phyloP scores from a whole-genome alignment of 2,329 filamentous ascomycete species.

The Aspergillus fischeri region DNA sequence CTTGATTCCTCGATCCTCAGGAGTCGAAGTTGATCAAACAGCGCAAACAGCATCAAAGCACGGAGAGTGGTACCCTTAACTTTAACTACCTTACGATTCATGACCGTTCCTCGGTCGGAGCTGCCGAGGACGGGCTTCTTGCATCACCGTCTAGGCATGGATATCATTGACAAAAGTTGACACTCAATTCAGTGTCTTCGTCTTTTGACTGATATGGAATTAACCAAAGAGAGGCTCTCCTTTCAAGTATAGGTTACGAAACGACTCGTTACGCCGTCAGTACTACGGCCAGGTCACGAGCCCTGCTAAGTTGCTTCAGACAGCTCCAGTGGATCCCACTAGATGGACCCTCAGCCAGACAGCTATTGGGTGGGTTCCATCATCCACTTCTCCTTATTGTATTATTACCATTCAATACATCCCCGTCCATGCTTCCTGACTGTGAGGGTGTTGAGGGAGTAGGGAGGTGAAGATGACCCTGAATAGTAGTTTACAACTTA shows the following conservation, averaged over 20 bases:
- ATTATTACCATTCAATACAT: no score
- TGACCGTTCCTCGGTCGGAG: constrained; percentile 12
- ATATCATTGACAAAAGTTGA: neutral
- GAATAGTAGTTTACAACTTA: no score
- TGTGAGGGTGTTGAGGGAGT: no score
- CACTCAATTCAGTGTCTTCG: no score
- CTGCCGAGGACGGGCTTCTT: constrained; percentile 3
- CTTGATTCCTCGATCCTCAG: neutral
- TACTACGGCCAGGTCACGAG: neutral
- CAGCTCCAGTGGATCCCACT: neutral
- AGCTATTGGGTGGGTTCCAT: neutral
- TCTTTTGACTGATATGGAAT: neutral
- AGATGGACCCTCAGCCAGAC: neutral
- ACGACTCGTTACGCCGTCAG: neutral
- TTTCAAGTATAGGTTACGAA: neutral
- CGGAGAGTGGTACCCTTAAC: neutral
- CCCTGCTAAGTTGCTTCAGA: neutral
- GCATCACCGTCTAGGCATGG: constrained; percentile 12
- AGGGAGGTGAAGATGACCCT: neutral
- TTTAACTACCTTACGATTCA: neutral
- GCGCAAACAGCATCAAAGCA: neutral
- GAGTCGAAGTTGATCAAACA: neutral
- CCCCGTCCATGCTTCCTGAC: neutral
- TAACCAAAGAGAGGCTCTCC: neutral
- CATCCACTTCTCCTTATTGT: neutral